Evolutionary conservation across 129 eudicot genomes (phyloP).

Genomic region (Arctium minus): DNA sequence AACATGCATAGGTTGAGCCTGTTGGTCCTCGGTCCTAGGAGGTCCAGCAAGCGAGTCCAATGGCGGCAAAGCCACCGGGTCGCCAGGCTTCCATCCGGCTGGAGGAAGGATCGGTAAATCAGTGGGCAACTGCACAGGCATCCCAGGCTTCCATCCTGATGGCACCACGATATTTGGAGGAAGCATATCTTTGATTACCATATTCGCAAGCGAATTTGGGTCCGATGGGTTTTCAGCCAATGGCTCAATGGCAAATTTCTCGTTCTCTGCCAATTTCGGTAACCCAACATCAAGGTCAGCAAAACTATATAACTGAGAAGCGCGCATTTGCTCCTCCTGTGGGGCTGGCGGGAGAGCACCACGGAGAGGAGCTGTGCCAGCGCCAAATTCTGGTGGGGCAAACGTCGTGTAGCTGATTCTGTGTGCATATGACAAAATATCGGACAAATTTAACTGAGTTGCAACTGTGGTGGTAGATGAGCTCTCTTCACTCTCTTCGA

Average conservation of each 20-base stretch:
- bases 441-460: slow-evolving; percentile 58
- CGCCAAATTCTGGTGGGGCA: slow-evolving; percentile 96
- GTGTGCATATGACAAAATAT: slow-evolving; percentile 81
- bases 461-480: slow-evolving; percentile 70
- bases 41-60: slow-evolving; percentile 54
- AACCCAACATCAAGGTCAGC: slow-evolving; percentile 87
- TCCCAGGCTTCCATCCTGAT: slow-evolving; percentile 96
- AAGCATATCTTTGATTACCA: slow-evolving; percentile 52
- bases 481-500: slow-evolving; percentile 38
- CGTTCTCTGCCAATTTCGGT: slow-evolving; percentile 58
- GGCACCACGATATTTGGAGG: slow-evolving; percentile 83
- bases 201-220: slow-evolving; percentile 39
- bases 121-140: slow-evolving; percentile 88
- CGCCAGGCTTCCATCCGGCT: slow-evolving; percentile 99
- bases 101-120: slow-evolving; percentile 81
- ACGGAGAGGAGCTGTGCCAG: slow-evolving; percentile 80
- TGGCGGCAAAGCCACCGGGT: slow-evolving; percentile 80
- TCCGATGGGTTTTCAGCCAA: slow-evolving; percentile 50
- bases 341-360: slow-evolving; percentile 99
- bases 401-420: slow-evolving; percentile 92
- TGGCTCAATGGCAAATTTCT: slow-evolving; percentile 53
- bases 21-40: slow-evolving; percentile 55
- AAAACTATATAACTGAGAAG: slow-evolving; percentile 68
- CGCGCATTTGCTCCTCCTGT: slow-evolving; percentile 98
- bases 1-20: slow-evolving; percentile 34